A percentile compares a stretch with the other conserved stretches of the same genome.
Evolutionary conservation across 768 basidiomycete species (phyloP).

Genomic region (Rhodotorula kratochvilovae): DNA sequence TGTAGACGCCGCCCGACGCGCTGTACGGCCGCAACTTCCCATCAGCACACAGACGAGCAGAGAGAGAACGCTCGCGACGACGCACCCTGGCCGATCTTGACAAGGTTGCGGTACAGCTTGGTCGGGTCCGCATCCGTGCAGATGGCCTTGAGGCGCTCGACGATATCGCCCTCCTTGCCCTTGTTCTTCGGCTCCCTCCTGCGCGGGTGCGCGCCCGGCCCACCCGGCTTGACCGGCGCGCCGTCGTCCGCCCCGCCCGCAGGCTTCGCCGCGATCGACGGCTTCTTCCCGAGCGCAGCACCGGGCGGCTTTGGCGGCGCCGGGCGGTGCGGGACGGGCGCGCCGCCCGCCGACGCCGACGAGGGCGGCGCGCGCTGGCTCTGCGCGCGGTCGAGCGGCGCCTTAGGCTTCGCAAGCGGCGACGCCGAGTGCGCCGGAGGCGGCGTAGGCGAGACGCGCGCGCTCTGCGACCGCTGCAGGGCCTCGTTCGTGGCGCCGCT

Average conservation of each 20-base stretch:
- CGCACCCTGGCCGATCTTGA: conserved; percentile 97
- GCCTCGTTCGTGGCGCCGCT: conserved; percentile 44
- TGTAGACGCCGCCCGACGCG: conserved; percentile 96
- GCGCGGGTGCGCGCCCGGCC: conserved; percentile 69
- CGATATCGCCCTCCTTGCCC: conserved; percentile 74
- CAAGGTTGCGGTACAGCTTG: conserved; percentile 78
- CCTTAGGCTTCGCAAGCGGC: conserved; percentile 20
- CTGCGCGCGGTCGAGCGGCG: conserved; percentile 43
- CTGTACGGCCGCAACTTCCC: conserved; percentile 49
- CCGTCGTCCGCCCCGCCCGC: background rate
- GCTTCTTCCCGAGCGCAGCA: conserved; percentile 15
- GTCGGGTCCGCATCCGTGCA: conserved; percentile 98
- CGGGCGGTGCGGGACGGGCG: conserved; percentile 51
- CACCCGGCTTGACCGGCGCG: conserved; percentile 43
- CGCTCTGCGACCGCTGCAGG: conserved; percentile 57
- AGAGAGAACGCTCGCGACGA: background rate
- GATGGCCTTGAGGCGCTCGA: conserved; percentile 82
- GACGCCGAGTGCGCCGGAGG: conserved; percentile 32
- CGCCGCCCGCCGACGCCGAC: conserved; percentile 61
- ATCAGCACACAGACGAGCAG: too few relatives aligned
- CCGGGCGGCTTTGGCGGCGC: conserved; percentile 36
- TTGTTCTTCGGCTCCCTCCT: conserved; percentile 76
- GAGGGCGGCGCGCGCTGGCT: conserved; percentile 61
- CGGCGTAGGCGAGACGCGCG: conserved; percentile 61
- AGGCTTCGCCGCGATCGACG: background rate